Base-by-base conservation (phyloP, 2,329 filamentous ascomycete genomes). In the Cordyceps cicadae region DNA sequence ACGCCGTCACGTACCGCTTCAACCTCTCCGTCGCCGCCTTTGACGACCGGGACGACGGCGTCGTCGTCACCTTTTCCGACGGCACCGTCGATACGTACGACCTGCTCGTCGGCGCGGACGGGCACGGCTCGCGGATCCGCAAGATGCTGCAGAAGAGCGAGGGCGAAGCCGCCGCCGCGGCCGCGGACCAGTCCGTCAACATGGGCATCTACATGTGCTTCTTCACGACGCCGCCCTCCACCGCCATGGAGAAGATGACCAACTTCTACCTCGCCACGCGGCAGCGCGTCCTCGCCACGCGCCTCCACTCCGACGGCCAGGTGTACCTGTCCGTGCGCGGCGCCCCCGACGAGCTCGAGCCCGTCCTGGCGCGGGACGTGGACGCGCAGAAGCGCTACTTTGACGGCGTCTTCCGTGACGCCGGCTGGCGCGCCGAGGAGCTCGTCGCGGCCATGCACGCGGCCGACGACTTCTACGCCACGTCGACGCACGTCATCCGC, bases 51-150 rank as follows among this genome's bases (percentile, higher is more conserved):
- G 66, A 62, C 11, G 59, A 62, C 39, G 14, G 60, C 21, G 3
- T 63, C 11, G 11, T 21, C 11, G 54, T 62, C 5, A 54, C 41
- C 48, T 77, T 84, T 57, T 74, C 72, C 2, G 74, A 81, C 57
- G 79, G 79, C 5, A 66, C 66, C 0, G 48, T 67, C 64, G 4
- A 73, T 75, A 21, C 68, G 67, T 85, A 74, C 63, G 82, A 85
- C 62, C 65, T 85, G 14, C 37, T 0, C 0, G 75, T 85, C 48
- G 81, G 77, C 4, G 80, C 81, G 2, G 82, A 85, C 62, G 82
- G 82, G 0, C 74, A 79, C 19, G 72, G 75, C 1, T 84, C 81
- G 0, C 73, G 72, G 24, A 76, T 78, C 17, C 72, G 79, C 32
- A 71, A 67, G 51, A 67, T 71, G 32, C 72, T 77, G 48, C 64